phyloP scores from a whole-genome alignment of 164 flowering plant genomes.

The Cinnamomum micranthum region DNA sequence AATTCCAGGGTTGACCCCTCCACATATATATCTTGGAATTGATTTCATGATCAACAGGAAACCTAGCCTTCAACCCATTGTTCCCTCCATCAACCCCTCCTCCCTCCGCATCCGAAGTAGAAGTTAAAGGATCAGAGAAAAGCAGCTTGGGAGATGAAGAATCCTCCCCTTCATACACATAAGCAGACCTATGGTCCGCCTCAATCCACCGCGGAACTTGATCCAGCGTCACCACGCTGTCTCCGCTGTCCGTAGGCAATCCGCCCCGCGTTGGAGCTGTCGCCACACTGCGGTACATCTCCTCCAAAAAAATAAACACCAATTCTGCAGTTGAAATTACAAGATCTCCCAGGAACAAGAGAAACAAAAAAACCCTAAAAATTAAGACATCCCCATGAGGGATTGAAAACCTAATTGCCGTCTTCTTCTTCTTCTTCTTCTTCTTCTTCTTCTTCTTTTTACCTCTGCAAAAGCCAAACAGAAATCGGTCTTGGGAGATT shows the following conservation, averaged over 20 bases:
- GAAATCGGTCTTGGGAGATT: neutral
- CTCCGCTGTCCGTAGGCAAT: constrained; percentile 59
- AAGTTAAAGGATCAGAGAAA: constrained; percentile 72
- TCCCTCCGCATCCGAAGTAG: constrained; percentile 46
- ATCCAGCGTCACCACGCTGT: constrained; percentile 67
- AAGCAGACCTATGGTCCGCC: constrained; percentile 56
- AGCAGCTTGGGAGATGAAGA: constrained; percentile 38
- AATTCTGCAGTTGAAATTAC: no score
- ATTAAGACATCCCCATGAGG: no score
- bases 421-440: no score
- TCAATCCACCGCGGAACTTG: constrained; percentile 97
- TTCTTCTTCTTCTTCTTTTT: no score
- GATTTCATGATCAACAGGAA: constrained; percentile 86
- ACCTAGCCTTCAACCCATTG: constrained; percentile 60
- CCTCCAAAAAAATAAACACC: no score
- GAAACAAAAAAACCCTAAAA: neutral
- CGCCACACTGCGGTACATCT: constrained; percentile 63
- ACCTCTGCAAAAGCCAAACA: no score
- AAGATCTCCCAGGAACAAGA: neutral
- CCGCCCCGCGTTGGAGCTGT: constrained; percentile 56
- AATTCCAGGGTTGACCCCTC: constrained; percentile 98
- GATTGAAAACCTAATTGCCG: no score
- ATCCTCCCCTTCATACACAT: constrained; percentile 52
- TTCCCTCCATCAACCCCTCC: constrained; percentile 40
- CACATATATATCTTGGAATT: constrained; percentile 90